Evolutionary conservation across 2,329 filamentous ascomycete genomes (phyloP), one percentile per base, ranked within the genome.

Genomic region (Fusarium buharicum): DNA sequence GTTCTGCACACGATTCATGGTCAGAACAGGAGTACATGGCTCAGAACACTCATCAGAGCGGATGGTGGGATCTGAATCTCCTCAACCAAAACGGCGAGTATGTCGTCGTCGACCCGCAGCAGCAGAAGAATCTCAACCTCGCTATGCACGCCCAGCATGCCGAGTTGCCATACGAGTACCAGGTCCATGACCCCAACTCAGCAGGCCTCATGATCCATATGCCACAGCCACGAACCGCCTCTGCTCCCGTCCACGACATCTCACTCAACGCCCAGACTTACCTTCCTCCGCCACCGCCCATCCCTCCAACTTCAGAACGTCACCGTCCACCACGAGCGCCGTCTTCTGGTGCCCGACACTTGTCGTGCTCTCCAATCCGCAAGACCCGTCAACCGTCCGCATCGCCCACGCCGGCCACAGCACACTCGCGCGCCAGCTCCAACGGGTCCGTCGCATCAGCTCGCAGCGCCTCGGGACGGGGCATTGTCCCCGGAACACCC

Each of bases 151-250:
- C 70, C 13, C 77, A 79, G 37, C 78, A 79, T 17, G 66, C 70
- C 9, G 76, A 78, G 17, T 68, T 81, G 36, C 68, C 76, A 1
- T 81, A 79, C 52, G 77, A 80, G 39, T 79, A 78, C 58, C 71
- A 67, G 12, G 50, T 52, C 8, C 66, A 74, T 18, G 72, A 75
- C 38, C 67, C 73, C 41, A 72, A 70, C 59, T 62, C 66, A 12
- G 64, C 70, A 22, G 81, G 81, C 2, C 78, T 85, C 55, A 81
- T 83, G 79, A 82, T 85, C 55, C 80, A 84, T 64, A 82, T 84
- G 81, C 82, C 81, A 16, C 81, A 82, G 55, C 77, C 81, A 4
- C 79, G 66, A 20, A 64, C 65, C 6, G 55, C 74, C 24, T 73
- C 78, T 6, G 71, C 76, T 13, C 72, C 79, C 20, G 70, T 79